Evolutionary conservation across 306 rosid genomes (phyloP), one percentile per base, ranked within the genome.

Genomic region (Malus sieversii): DNA sequence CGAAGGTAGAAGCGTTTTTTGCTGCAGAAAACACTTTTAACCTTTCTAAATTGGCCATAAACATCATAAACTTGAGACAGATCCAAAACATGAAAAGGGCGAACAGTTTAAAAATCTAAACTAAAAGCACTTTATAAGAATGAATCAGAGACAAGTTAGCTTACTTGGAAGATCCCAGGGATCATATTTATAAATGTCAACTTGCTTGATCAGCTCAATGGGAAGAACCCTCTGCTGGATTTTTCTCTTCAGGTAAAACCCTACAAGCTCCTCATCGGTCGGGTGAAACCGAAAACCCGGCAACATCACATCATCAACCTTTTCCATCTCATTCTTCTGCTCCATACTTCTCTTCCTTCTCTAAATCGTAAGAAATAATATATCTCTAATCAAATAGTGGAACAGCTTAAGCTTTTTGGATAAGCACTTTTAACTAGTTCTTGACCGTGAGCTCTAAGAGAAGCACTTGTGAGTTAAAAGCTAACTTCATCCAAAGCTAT

Each of bases 81-180:
- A 48, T 48, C 55, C 55, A 48, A 16, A 4, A 48, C 53, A 48
- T 48, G 53, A 4, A 15, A 4, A 48, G 20, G 53, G 53, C 52
- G 62, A 25, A 9, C 10, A n/a, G 15, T 63, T 35, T 11, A 22
- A 45, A 48, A 70, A 69, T 48, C 3, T 6, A 15, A 48, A 48
- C 55, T 14, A 15, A 48, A 48, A 48, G 55, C 20, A 15, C 8
- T 48, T 48, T 48, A 16, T 48, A 18, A 22, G 65, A 15, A 51
- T 23, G 8, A 65, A 52, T 65, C 10, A 13, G 15, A 48, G 59
- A 61, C 66, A 63, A 63, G 44, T 38, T 48, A 75, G 74, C 96
- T 85, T 82, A 92, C 97, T 90, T 82, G 97, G 97, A 82, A 92
- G 97, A 69, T 92, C 97, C 97, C 97, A 92, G 23, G 97, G 97